Evolutionary conservation across 176 grass and related monocot genomes (phyloP).

Genomic region (Eragrostis nindensis): DNA sequence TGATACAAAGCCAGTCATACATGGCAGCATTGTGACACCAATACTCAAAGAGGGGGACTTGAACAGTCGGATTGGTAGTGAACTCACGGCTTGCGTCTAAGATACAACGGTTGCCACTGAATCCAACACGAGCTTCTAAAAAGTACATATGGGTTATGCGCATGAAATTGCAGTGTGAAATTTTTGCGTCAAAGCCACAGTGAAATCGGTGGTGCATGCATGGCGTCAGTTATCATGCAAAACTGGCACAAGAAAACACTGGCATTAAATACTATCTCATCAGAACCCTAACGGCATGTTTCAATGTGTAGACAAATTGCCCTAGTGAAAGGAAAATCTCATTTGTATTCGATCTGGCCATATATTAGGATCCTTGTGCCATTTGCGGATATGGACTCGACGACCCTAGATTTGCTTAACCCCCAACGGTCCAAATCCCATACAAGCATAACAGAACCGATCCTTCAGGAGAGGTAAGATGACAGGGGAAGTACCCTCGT

Average conservation of each 20-base stretch:
- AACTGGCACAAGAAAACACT: not conserved
- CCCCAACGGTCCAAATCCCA: slow-evolving; percentile 32
- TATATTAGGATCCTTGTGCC: not conserved
- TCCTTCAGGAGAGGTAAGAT: not conserved
- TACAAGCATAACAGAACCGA: not conserved
- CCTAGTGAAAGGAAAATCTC: not conserved
- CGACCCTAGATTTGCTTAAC: slow-evolving; percentile 28
- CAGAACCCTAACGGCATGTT: slow-evolving; percentile 42
- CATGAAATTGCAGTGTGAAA: not conserved
- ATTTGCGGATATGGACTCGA: not conserved
- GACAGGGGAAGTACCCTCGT: slow-evolving; percentile 27
- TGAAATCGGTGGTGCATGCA: not conserved
- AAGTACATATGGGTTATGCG: not conserved
- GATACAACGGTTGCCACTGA: not conserved
- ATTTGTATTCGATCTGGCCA: not conserved
- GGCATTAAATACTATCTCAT: slow-evolving; percentile 24
- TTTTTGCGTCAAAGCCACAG: not conserved
- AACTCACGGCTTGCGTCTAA: not conserved
- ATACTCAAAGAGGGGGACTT: not conserved
- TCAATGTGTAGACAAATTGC: slow-evolving; percentile 18
- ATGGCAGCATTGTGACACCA: slow-evolving; percentile 1
- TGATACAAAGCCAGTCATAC: slow-evolving; percentile 1
- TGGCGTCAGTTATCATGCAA: not conserved
- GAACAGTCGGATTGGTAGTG: not conserved
- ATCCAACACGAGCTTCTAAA: not conserved